These are phyloP conservation scores for Termitomyces sp. DNA, from an alignment of 768 basidiomycete genomes.

Conservation along the genomic window DNA sequence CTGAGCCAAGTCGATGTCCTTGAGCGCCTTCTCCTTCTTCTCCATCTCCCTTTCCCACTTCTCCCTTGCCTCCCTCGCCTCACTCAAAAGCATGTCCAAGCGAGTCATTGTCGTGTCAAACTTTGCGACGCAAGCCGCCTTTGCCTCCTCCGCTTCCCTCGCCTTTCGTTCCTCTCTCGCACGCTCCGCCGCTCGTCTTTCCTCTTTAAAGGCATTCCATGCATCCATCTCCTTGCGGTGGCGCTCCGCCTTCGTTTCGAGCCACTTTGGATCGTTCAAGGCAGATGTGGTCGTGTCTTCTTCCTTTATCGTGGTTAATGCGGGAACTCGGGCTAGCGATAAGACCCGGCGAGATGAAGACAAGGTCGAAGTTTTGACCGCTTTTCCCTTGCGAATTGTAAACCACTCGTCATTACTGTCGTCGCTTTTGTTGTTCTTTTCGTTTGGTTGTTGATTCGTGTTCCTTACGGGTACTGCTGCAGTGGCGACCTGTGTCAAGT, in stretches of 20 bases:
- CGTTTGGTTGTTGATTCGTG: too few relatives aligned
- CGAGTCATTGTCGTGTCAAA: neutral
- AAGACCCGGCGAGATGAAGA: too few relatives aligned
- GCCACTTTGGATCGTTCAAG: neutral
- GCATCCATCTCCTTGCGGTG: neutral
- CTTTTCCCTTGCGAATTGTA: neutral
- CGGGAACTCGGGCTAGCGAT: too few relatives aligned
- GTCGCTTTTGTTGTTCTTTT: neutral
- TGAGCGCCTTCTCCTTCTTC: neutral
- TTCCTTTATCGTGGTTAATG: too few relatives aligned
- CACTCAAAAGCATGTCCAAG: neutral
- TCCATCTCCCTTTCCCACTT: neutral
- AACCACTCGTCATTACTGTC: neutral
- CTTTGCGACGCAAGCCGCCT: neutral
- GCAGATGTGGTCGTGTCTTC: neutral
- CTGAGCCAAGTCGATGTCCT: neutral
- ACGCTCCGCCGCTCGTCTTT: neutral
- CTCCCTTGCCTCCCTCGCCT: neutral
- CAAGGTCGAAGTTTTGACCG: neutral
- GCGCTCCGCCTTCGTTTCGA: neutral
- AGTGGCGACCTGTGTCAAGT: neutral
- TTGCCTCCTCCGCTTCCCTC: neutral
- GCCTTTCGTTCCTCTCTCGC: neutral
- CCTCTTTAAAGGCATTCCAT: neutral
- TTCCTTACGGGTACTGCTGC: neutral